phyloP scores from a whole-genome alignment of 2,329 filamentous ascomycete genomes.

The Zasmidium cellare region DNA sequence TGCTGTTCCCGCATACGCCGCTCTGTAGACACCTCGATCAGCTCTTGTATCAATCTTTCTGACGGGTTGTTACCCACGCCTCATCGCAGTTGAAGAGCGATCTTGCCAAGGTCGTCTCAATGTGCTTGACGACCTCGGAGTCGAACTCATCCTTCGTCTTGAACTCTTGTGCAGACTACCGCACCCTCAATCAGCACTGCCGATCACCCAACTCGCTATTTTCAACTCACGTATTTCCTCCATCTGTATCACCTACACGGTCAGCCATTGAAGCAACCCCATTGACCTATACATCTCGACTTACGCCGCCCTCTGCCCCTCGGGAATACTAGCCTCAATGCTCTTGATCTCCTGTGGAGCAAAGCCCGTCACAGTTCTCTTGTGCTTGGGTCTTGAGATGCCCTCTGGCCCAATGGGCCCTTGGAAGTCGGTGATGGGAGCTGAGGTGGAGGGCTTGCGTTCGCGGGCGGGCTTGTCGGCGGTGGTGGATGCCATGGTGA shows the following conservation, averaged over 20 bases:
- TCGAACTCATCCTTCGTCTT: constrained; percentile 77
- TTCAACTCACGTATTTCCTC: constrained; percentile 57
- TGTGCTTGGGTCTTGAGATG: constrained; percentile 92
- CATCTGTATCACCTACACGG: constrained; percentile 44
- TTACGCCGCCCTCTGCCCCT: constrained; percentile 82
- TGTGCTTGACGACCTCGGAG: constrained; percentile 83
- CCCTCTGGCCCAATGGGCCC: constrained; percentile 77
- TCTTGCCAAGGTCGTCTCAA: constrained; percentile 92
- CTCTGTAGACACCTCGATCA: constrained; percentile 44
- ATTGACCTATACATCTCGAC: constrained; percentile 27
- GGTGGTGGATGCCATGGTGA: constrained; percentile 31
- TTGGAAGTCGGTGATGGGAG: constrained; percentile 82
- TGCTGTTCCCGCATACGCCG: constrained; percentile 87
- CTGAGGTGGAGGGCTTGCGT: constrained; percentile 77
- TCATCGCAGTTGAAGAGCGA: constrained; percentile 99
- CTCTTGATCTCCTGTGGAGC: constrained; percentile 87
- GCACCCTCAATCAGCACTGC: constrained; percentile 14
- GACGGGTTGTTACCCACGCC: constrained; percentile 41
- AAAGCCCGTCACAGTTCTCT: constrained; percentile 93
- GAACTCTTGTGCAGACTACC: constrained; percentile 67
- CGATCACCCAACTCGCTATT: not conserved
- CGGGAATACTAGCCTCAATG: constrained; percentile 88
- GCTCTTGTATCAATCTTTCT: not conserved
- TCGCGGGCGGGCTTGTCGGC: constrained; percentile 53
- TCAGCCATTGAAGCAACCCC: constrained; percentile 16